phyloP scores from a whole-genome alignment of 2,329 filamentous ascomycete genomes.

The Zasmidium citrigriseum region DNA sequence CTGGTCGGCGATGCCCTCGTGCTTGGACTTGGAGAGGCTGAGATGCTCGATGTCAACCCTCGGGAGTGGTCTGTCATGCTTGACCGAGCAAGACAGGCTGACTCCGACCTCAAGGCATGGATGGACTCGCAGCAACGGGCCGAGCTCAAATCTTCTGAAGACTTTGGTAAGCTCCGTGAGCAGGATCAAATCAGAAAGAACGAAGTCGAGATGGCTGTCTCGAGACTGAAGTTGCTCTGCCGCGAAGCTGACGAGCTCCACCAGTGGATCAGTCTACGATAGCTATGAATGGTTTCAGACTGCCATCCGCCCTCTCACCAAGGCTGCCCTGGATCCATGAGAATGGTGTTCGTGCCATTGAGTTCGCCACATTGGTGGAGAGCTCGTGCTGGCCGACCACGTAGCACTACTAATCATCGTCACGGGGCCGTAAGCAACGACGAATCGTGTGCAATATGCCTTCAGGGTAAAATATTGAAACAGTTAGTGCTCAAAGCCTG shows the following conservation, averaged over 20 bases:
- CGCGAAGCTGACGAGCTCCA: background rate
- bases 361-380: no score
- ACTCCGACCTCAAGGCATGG: conserved; percentile 1
- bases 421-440: no score
- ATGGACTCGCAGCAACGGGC: background rate
- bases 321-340: no score
- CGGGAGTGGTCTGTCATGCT: background rate
- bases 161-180: background rate
- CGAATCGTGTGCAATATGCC: no score
- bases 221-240: background rate
- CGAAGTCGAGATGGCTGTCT: background rate
- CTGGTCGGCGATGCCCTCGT: conserved; percentile 10
- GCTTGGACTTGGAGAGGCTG: background rate
- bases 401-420: no score
- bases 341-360: no score
- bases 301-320: no score
- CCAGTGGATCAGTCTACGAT: conserved; percentile 2
- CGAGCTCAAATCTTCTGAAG: background rate
- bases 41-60: background rate
- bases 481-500: no score
- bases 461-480: no score
- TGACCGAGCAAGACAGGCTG: background rate
- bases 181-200: background rate
- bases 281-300: background rate
- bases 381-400: no score